Percentiles rank a stretch among this genome's conserved stretches.
These are phyloP conservation scores for Alternaria ventricosa DNA, from an alignment of 2,329 filamentous ascomycete genomes.

Conservation along the genomic window DNA sequence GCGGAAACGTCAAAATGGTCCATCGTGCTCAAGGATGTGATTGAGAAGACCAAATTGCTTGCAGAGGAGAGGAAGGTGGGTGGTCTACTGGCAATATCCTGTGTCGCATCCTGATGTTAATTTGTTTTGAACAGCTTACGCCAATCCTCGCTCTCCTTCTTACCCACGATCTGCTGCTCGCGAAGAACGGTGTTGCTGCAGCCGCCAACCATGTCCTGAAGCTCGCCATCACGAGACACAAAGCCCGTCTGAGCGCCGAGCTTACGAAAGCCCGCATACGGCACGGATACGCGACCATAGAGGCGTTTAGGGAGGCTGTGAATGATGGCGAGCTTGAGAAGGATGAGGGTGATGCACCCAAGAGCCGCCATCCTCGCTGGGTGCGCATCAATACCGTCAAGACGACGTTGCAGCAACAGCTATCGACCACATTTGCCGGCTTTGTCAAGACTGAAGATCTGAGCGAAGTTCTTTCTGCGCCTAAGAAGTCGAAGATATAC, in stretches of 20 bases:
- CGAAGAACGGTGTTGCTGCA: constrained; percentile 82
- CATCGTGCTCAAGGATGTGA: constrained; percentile 81
- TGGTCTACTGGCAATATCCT: not conserved
- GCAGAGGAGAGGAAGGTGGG: constrained; percentile 82
- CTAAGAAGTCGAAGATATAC: constrained; percentile 58
- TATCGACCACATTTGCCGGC: constrained; percentile 74
- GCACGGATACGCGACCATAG: constrained; percentile 71
- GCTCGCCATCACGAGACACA: constrained; percentile 78
- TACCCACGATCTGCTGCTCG: constrained; percentile 82
- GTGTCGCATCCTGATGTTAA: constrained; percentile 9
- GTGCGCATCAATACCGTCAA: constrained; percentile 83
- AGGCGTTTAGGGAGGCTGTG: constrained; percentile 67
- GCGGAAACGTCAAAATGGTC: constrained; percentile 93
- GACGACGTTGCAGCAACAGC: constrained; percentile 72
- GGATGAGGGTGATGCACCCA: constrained; percentile 51
- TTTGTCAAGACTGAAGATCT: constrained; percentile 66
- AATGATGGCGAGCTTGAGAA: constrained; percentile 49
- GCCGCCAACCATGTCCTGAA: constrained; percentile 80
- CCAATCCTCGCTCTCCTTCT: constrained; percentile 82
- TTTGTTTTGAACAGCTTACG: constrained; percentile 65
- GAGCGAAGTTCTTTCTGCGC: constrained; percentile 59
- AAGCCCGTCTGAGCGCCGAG: constrained; percentile 79
- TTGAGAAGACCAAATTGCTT: constrained; percentile 79
- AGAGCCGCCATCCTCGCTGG: constrained; percentile 78
- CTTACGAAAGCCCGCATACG: constrained; percentile 80